Base-by-base conservation (phyloP, 257 asterid genomes). In the Nicotiana undulata region DNA sequence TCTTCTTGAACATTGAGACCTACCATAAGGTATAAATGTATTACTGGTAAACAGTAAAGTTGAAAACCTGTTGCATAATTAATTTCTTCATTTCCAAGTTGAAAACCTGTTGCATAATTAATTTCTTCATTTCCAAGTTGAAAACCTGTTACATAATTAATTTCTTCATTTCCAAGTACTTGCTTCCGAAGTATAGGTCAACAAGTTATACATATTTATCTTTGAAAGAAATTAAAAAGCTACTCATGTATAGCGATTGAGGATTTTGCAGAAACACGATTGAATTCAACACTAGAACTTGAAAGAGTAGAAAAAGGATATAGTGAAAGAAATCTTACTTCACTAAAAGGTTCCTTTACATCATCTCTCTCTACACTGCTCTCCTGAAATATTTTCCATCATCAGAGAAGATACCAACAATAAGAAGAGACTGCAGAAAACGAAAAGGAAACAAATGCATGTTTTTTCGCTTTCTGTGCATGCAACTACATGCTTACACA, bases 1-100 rank as follows among this genome's bases (percentile, higher is more conserved):
- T 89, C 89, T 91, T 94, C 92, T 94, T 92, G 92, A 94, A 92
- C 95, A 92, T 87, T 1, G 97, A 92, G n/a, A 94, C 90, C 98
- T 91, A 80, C 7, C 77, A 77, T 77, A 76, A 81, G 46, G 80
- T 20, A 46, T 49, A 52, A 20, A 81, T 61, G 65, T 15, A 22
- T 60, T 61, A 29, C 22, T 24, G 17, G 61, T 49, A 7, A 72
- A 72, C 37, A 72, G 40, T 46, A 17, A 55, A 16, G 58, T 52
- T 13, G 20, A 52, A 44, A 22, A 55, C 49, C 9, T 34, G 15
- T 18, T 70, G 37, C 37, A 70, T 44, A 44, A 20, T 12, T 20
- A 70, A 15, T 4, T 13, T 52, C 7, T 52, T 52, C 18, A 52
- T 52, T 52, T 15, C 58, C n/a, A 52, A 52, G 58, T 15, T 13